Percentiles rank a stretch among this genome's conserved stretches.
These are phyloP conservation scores for Daldinia grandis DNA, from an alignment of 495 filamentous ascomycete species.

Conservation along the genomic window DNA sequence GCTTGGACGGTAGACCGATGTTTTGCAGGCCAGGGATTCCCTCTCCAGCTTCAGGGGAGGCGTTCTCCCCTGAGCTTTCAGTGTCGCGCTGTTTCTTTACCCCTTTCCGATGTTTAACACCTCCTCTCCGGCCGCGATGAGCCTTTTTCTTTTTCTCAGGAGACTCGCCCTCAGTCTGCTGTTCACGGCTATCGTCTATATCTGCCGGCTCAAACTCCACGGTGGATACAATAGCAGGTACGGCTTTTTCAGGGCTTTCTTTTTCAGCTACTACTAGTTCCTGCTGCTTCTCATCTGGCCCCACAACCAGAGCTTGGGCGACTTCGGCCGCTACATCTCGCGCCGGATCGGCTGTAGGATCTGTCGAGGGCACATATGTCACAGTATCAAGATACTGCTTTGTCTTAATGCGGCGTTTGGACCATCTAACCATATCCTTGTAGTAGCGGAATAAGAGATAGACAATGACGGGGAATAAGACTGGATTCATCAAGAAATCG, in stretches of 20 bases:
- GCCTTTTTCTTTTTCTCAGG: conserved; percentile 75
- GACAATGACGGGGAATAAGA: conserved; percentile 51
- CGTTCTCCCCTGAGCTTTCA: conserved; percentile 53
- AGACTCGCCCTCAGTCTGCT: conserved; percentile 42
- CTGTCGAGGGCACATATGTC: conserved; percentile 36
- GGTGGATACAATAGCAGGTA: conserved; percentile 19
- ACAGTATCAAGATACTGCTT: conserved; percentile 31
- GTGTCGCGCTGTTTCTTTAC: conserved; percentile 51
- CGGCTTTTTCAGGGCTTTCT: conserved; percentile 1
- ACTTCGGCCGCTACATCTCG: conserved; percentile 10
- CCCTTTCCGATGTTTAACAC: conserved; percentile 73
- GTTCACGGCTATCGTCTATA: conserved; percentile 48
- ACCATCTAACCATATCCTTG: conserved; percentile 46
- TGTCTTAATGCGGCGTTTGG: conserved; percentile 22
- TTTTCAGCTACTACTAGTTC: not conserved
- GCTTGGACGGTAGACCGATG: conserved; percentile 55
- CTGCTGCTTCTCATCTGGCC: conserved; percentile 12
- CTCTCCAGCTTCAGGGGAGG: conserved; percentile 40
- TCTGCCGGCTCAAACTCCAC: conserved; percentile 52
- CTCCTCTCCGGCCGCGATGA: conserved; percentile 83
- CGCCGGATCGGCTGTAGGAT: not conserved
- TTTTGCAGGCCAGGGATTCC: conserved; percentile 50
- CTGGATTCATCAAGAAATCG: conserved; percentile 58
- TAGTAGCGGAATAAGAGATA: conserved; percentile 46
- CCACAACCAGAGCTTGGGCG: not conserved